Evolutionary conservation across 2,329 filamentous ascomycete genomes (phyloP).

Genomic region (Ceratocystis albifundus): DNA sequence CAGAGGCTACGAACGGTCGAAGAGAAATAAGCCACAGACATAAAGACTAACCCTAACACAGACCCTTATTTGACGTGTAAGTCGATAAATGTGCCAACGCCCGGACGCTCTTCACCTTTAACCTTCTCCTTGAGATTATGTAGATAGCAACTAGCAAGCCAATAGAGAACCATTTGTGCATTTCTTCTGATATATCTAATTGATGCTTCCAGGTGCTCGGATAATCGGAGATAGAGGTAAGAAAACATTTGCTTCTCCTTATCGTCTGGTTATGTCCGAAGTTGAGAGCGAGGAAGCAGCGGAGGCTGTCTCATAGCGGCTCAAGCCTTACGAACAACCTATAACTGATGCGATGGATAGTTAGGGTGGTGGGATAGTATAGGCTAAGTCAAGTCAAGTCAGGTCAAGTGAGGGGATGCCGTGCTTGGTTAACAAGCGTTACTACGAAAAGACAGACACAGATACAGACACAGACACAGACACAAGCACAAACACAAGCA

Average conservation of each 20-base stretch:
- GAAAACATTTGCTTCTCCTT: background rate
- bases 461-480: no score
- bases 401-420: background rate
- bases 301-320: background rate
- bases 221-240: background rate
- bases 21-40: background rate
- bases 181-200: background rate
- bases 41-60: background rate
- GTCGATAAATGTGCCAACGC: background rate
- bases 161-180: background rate
- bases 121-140: no score
- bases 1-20: background rate
- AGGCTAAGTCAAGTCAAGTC: no score
- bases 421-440: background rate
- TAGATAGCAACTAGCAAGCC: background rate
- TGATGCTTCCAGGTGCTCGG: background rate
- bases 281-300: background rate
- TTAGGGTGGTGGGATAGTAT: background rate
- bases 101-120: no score
- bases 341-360: background rate
- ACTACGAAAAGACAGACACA: no score
- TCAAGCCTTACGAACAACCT: background rate
- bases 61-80: background rate
- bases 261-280: conserved; percentile 4
- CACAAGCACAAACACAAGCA: no score